Conservation (phyloP, 371 early-diverging fungal species). For the Syncephalis plumigaleata region DNA sequence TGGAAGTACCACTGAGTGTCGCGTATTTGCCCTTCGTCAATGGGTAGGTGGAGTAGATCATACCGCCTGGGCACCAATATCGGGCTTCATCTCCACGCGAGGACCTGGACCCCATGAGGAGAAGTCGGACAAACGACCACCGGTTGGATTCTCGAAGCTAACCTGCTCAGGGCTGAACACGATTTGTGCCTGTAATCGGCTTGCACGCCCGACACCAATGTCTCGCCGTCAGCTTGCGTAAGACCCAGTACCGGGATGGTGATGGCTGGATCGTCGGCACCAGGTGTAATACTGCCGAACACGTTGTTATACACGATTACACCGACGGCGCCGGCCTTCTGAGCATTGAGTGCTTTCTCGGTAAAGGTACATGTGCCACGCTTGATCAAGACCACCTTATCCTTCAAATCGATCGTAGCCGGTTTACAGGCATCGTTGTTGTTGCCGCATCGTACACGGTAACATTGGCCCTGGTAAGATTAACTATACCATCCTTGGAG, state of each 20-base stretch:
- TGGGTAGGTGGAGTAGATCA: conserved; percentile 53
- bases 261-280: conserved; percentile 5
- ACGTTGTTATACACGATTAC: conserved; percentile 27
- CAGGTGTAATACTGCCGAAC: conserved; percentile 15
- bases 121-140: conserved; percentile 26
- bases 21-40: conserved; percentile 26
- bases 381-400: conserved; percentile 29
- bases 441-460: neutral
- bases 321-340: conserved; percentile 39
- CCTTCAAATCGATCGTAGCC: conserved; percentile 14
- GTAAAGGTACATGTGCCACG: conserved; percentile 37
- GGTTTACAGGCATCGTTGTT: conserved; percentile 27
- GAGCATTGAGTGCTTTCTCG: conserved; percentile 27
- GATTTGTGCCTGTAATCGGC: neutral
- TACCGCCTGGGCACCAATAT: conserved; percentile 53
- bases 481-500: neutral
- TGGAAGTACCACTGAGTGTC: conserved; percentile 38
- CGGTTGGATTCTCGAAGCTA: conserved; percentile 13
- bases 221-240: conserved; percentile 16
- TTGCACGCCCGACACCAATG: conserved; percentile 6
- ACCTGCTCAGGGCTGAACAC: neutral
- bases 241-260: conserved; percentile 16
- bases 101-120: conserved; percentile 53
- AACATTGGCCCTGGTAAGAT: neutral
- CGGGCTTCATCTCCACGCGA: conserved; percentile 51